These are phyloP conservation scores for Bipolaris cookei DNA, from an alignment of 2,329 filamentous ascomycete genomes.

Conservation along the genomic window DNA sequence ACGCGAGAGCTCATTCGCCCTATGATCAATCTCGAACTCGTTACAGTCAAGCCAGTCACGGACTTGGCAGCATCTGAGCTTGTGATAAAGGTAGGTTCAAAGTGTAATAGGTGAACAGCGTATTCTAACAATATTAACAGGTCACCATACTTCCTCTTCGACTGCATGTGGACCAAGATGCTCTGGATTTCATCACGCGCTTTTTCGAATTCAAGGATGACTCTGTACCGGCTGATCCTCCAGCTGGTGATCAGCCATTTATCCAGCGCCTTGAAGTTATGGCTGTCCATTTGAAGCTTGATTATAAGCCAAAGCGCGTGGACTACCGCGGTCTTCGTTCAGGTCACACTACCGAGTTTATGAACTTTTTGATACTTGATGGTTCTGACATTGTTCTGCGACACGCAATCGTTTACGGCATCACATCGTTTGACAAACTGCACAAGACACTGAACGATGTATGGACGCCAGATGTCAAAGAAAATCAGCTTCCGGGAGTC, in stretches of 20 bases:
- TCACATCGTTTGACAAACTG: conserved; percentile 87
- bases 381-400: conserved; percentile 83
- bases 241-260: conserved; percentile 73
- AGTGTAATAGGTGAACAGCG: not conserved
- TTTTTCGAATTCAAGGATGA: conserved; percentile 99
- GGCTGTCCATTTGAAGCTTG: conserved; percentile 80
- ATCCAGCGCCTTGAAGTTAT: conserved; percentile 89
- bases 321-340: conserved; percentile 93
- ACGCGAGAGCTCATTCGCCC: conserved; percentile 82
- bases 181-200: conserved; percentile 92
- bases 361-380: conserved; percentile 97
- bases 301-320: conserved; percentile 98
- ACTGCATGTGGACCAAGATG: conserved; percentile 95
- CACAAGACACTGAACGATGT: conserved; percentile 92
- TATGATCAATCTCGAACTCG: conserved; percentile 88
- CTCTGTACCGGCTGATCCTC: conserved; percentile 61
- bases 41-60: conserved; percentile 85
- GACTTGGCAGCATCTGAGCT: conserved; percentile 89
- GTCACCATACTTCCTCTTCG: conserved; percentile 80
- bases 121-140: conserved; percentile 27
- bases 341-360: conserved; percentile 94
- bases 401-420: conserved; percentile 90
- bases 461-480: conserved; percentile 92
- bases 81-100: conserved; percentile 71
- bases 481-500: conserved; percentile 86